Evolutionary conservation across 2,329 filamentous ascomycete genomes (phyloP), one percentile per base, ranked within the genome.

Genomic region (Tolypocladium tundrense): DNA sequence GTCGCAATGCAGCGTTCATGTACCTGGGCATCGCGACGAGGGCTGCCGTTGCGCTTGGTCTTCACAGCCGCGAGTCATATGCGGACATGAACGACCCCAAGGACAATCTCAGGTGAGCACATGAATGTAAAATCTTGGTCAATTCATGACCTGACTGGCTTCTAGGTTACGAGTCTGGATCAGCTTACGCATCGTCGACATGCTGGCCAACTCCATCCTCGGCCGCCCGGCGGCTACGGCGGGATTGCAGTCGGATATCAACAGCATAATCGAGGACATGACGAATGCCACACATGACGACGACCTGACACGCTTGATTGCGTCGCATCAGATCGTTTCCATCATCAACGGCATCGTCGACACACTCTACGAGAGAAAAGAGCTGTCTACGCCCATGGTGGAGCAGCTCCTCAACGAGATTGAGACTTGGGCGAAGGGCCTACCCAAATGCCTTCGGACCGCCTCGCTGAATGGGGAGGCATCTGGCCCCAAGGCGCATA

Each of bases 1-100:
- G 80, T 39, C 73, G 82, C 10, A 85, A 85, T 58, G 75, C 82
- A 0, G 83, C 83, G 0, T 86, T 84, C 56, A 84, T 86, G 79
- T 86, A 86, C 57, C 67, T 86, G 2, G 83, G 83, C 0, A 77
- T 86, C 10, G 83, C 83, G 1, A 74, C 79, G 0, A 77, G 81
- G 56, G 79, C 82, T 0, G 82, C 83, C 0, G 77, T 79, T 4
- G 80, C 81, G 0, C 64, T 86, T 0, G 84, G 83, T 0, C 64
- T 86, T 8, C 81, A 85, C 55, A 69, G 70, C 66, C 56, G 66
- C 57, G 60, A 70, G 63, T 60, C 71, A 59, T 70, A 70, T 35
- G 55, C 63, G 4, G 61, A 65, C 13, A 60, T 66, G 41, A 58
- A 57, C 7, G 59, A 60, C 21, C 52, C 48, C 1, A 54, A 62